Evolutionary conservation across 192 early-diverging fungal species (phyloP), one percentile per base, ranked within the genome.

Genomic region (Coemansia reversa): DNA sequence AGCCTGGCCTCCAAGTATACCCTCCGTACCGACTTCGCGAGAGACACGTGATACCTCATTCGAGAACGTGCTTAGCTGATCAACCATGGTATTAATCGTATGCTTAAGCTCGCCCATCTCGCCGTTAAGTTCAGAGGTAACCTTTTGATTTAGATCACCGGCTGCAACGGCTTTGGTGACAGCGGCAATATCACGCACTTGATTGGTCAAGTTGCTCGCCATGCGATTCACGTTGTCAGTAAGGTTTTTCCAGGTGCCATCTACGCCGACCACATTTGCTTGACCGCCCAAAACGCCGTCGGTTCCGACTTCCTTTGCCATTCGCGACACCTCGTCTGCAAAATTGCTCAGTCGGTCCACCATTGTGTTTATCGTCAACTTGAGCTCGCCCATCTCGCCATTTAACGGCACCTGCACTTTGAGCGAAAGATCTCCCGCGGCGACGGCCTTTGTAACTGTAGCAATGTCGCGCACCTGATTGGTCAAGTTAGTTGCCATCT

Each of bases 41-140:
- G 85, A 82, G 19, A 88, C 87, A 57, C 87, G 84, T 2, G 87
- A 82, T 1, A 89, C 86, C 63, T 89, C 88, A 0, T 75, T 60
- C 7, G 88, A 85, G 72, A 89, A 89, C 0, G 70, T 76, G 20
- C 74, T 56, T n/a, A 84, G 65, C 45, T 83, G 86, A 48, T 84
- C 84, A 25, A 86, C 86, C 86, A 90, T 86, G 27, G 80, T 84
- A 54, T 87, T 87, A 47, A 87, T 85, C 0, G 84, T 85, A 20
- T 76, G 60, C 51, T 85, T 87, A 85, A n/a, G 67, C 27, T 83
- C 86, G 45, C 75, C 59, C 68, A 84, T 84, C 62, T 87, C 84
- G 18, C 86, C 86, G 33, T 82, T 82, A 20, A 84, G 77, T 27
- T 75, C 77, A 20, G 84, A 81, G 0, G 82, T 73, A 6, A 87